Evolutionary conservation across 768 basidiomycete genomes (phyloP), one percentile per base, ranked within the genome.

Genomic region (Nidularia pulvinata): DNA sequence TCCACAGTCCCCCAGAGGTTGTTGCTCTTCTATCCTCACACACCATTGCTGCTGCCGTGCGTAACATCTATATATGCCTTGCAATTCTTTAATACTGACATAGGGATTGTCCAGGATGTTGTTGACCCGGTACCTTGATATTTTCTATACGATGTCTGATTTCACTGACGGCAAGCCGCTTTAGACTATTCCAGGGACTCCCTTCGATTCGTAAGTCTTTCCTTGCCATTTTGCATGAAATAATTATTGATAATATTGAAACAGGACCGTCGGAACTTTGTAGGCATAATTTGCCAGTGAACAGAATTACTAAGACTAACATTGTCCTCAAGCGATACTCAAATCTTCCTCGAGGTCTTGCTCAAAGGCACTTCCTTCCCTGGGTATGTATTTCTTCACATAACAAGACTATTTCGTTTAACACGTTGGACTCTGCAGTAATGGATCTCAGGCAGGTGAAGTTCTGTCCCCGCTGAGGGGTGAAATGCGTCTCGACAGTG

Each of bases 401-500:
- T 5, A 13, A 6, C 19, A 51, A 13, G n/a, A 16, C n/a, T 30
- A 11, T 32, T 19, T 14, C 16, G 13, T 44, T 5, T 43, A 42
- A 42, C n/a, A 13, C 39, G 6, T 25, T 11, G 7, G 2, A 7
- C 33, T 6, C 55, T 57, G 55, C 58, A 55, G 54, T 33, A 57
- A 58, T 34, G 44, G 45, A 13, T 52, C 42, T 16, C 56, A 66
- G 7, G 30, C 59, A 1, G 74, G 75, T 50, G 70, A 74, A 55
- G 68, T 70, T 1, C 22, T 54, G 33, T 71, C 71, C 1, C 68
- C 72, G 6, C 59, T 75, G 10, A 56, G 55, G 19, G 74, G 74
- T 14, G 73, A 72, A 56, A 65, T 77, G 62, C 70, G 73, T 50
- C 66, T 76, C 13, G 69, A 74, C 57, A 72, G 70, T 48, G 73